These are phyloP conservation scores for Dicorynia guianensis DNA, from an alignment of 306 rosid genomes.

Conservation along the genomic window DNA sequence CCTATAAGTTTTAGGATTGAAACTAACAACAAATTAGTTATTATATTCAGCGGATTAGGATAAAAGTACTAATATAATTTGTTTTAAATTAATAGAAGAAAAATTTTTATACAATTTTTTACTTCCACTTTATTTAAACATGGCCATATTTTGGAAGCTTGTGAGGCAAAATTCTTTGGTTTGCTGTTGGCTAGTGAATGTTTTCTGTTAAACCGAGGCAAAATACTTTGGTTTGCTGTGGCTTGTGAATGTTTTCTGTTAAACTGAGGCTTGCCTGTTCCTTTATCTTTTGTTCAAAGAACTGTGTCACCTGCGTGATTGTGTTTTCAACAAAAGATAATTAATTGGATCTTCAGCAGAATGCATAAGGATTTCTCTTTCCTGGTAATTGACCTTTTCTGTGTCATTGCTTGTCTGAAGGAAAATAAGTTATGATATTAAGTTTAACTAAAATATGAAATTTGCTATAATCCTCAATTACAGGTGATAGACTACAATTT, in stretches of 20 bases:
- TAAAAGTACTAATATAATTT: slow-evolving; percentile 1
- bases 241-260: background rate
- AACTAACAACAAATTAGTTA: background rate
- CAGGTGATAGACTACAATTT: background rate
- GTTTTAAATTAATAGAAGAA: background rate
- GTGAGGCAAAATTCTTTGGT: background rate
- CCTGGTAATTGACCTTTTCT: background rate
- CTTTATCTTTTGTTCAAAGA: background rate
- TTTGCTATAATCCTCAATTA: background rate
- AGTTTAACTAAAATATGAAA: background rate
- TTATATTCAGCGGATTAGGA: background rate
- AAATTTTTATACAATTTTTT: background rate
- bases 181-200: background rate
- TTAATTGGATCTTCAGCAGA: slow-evolving; percentile 15
- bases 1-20: background rate
- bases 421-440: background rate
- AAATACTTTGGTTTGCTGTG: background rate
- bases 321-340: background rate
- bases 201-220: slow-evolving; percentile 16
- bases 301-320: background rate
- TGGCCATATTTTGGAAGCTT: background rate
- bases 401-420: background rate
- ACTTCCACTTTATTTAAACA: background rate
- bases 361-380: background rate
- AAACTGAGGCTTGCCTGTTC: slow-evolving; percentile 6